Percentiles rank a stretch among this genome's conserved stretches.
Conservation (phyloP, 1,139 yeast species). For the Spencermartinsiella ligniputridi region DNA sequence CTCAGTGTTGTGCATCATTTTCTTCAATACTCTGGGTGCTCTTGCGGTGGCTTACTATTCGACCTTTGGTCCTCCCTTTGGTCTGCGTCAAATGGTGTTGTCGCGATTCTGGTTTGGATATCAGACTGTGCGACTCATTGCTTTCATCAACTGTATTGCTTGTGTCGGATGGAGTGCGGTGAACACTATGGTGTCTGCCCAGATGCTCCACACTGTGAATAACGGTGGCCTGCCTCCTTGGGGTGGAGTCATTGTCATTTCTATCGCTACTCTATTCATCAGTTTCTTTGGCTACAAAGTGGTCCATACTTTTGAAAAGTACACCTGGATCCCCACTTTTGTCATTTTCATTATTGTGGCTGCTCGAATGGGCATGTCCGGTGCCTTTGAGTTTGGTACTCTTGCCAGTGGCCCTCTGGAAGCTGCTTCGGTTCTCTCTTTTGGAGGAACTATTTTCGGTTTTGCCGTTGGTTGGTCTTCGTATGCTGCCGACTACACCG, state of each 20-base stretch:
- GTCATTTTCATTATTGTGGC: conserved; percentile 71
- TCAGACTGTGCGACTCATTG: conserved; percentile 68
- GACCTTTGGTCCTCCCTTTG: conserved; percentile 76
- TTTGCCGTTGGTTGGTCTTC: conserved; percentile 96
- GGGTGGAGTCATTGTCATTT: conserved; percentile 81
- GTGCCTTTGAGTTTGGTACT: conserved; percentile 50
- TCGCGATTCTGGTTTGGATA: conserved; percentile 78
- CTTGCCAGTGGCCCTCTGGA: conserved; percentile 42
- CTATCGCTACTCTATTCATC: conserved; percentile 63
- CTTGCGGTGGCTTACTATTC: conserved; percentile 80
- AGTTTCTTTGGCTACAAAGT: conserved; percentile 84
- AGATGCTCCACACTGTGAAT: conserved; percentile 73
- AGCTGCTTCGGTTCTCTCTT: conserved; percentile 76
- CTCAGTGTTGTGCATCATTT: conserved; percentile 55
- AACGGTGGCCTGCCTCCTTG: conserved; percentile 69
- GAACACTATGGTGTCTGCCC: conserved; percentile 86
- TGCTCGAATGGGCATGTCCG: conserved; percentile 65
- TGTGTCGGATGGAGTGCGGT: conserved; percentile 97
- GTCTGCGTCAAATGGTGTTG: conserved; percentile 83
- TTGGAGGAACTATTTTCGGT: conserved; percentile 82
- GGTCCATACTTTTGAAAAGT: conserved; percentile 78
- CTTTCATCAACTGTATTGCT: conserved; percentile 72
- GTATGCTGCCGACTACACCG: conserved; percentile 88
- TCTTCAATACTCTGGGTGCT: conserved; percentile 70
- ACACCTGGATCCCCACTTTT: conserved; percentile 82